These are phyloP conservation scores for Boletus speciosus DNA, from an alignment of 768 basidiomycete species.

Conservation along the genomic window DNA sequence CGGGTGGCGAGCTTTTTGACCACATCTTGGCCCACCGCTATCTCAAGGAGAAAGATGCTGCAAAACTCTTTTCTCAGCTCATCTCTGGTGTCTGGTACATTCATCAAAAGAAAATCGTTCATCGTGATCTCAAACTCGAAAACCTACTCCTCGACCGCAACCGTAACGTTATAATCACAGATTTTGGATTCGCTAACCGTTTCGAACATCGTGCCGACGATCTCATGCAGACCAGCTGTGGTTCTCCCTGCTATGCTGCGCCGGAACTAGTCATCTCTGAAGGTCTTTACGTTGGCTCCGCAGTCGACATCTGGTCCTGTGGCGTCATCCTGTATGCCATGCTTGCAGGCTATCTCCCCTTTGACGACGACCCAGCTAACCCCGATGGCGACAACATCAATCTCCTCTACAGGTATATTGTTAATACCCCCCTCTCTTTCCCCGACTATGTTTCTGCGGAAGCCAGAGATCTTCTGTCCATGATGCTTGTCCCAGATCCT, in stretches of 20 bases:
- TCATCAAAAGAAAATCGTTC: slow-evolving; percentile 98
- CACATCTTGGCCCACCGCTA: slow-evolving; percentile 98
- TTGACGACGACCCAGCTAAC: slow-evolving; percentile 98
- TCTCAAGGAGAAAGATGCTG: slow-evolving; percentile 90
- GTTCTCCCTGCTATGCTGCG: slow-evolving; percentile 96
- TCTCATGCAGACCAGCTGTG: slow-evolving; percentile 97
- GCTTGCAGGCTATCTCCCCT: slow-evolving; percentile 97
- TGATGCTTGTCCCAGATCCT: slow-evolving; percentile 96
- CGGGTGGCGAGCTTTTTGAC: slow-evolving; percentile 97
- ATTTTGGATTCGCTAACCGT: slow-evolving; percentile 98
- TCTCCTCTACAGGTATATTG: slow-evolving; percentile 96
- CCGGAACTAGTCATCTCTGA: slow-evolving; percentile 98
- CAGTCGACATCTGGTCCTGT: slow-evolving; percentile 97
- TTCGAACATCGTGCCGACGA: slow-evolving; percentile 93
- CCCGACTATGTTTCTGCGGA: slow-evolving; percentile 89
- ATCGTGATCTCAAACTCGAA: slow-evolving; percentile 98
- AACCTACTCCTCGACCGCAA: slow-evolving; percentile 96
- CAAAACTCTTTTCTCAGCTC: slow-evolving; percentile 95
- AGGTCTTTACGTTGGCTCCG: slow-evolving; percentile 93
- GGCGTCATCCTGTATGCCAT: slow-evolving; percentile 96
- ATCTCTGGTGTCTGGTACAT: slow-evolving; percentile 99
- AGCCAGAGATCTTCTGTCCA: slow-evolving; percentile 77
- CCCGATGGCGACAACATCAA: slow-evolving; percentile 99
- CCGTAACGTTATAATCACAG: slow-evolving; percentile 98
- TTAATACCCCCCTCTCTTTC: slow-evolving; percentile 94